These are phyloP conservation scores for Leishmania mexicana DNA, from an alignment of 208 protist genomes.

Conservation along the genomic window DNA sequence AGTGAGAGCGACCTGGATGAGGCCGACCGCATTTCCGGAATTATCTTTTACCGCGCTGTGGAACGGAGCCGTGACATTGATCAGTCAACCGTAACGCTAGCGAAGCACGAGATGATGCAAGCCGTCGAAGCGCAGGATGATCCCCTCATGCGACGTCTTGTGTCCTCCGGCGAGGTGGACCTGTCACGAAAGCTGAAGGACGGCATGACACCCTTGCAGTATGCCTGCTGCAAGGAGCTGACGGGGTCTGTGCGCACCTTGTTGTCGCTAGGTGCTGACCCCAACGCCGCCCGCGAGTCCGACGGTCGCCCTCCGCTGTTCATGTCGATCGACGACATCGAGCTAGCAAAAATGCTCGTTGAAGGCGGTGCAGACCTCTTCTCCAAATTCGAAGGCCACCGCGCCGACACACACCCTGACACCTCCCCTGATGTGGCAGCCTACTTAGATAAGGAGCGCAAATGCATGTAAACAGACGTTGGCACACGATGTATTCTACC, in stretches of 20 bases:
- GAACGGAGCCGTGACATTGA: constrained; percentile 70
- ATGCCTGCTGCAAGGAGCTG: constrained; percentile 67
- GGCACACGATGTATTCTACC: neutral
- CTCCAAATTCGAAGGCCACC: constrained; percentile 69
- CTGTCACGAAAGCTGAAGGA: constrained; percentile 46
- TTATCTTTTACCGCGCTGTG: constrained; percentile 79
- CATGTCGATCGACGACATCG: constrained; percentile 80
- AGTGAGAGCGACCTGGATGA: constrained; percentile 88
- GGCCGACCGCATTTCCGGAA: constrained; percentile 63
- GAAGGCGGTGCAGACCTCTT: constrained; percentile 76
- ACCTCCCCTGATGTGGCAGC: constrained; percentile 67
- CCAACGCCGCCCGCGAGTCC: constrained; percentile 54
- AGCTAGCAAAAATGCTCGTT: constrained; percentile 68
- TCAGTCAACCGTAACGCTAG: constrained; percentile 51
- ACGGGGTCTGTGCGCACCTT: constrained; percentile 53
- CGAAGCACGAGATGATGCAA: constrained; percentile 62
- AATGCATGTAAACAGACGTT: constrained; percentile 39
- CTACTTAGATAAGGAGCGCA: constrained; percentile 41
- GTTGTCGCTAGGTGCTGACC: constrained; percentile 79
- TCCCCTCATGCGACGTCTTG: constrained; percentile 43
- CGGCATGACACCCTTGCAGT: constrained; percentile 90
- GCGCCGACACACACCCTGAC: constrained; percentile 78
- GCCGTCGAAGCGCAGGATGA: constrained; percentile 64
- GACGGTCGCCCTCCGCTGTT: constrained; percentile 85
- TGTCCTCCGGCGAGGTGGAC: constrained; percentile 56